These are phyloP conservation scores for Solanum pinnatisectum DNA, from an alignment of 257 asterid genomes.

Conservation along the genomic window DNA sequence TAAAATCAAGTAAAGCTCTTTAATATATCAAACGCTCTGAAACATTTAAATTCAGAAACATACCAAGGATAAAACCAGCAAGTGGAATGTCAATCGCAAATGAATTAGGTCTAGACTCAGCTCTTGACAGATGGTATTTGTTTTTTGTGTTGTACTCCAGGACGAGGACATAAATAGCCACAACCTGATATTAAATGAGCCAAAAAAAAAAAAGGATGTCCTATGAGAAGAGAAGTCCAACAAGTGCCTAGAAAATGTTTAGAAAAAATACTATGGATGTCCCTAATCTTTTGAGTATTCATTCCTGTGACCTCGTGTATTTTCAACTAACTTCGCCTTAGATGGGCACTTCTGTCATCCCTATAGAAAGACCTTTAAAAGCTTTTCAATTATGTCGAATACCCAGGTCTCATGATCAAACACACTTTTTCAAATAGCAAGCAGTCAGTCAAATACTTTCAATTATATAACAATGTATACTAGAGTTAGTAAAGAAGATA, in stretches of 20 bases:
- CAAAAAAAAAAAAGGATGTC: neutral
- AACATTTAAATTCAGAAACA: conserved; percentile 1
- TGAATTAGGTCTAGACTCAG: conserved; percentile 11
- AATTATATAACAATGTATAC: neutral
- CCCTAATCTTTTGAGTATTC: neutral
- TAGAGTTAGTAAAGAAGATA: neutral
- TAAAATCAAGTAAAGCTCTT: neutral
- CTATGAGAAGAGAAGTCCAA: neutral
- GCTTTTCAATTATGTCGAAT: neutral
- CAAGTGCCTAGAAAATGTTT: neutral
- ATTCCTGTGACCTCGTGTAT: neutral
- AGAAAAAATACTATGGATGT: neutral
- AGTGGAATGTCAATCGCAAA: conserved; percentile 37
- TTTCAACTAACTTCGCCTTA: neutral
- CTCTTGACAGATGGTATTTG: conserved; percentile 10
- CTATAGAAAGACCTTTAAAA: neutral
- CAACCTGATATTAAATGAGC: conserved; percentile 37
- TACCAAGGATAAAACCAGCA: conserved; percentile 83
- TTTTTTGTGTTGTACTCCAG: conserved; percentile 33
- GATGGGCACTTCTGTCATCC: neutral
- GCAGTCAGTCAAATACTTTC: neutral
- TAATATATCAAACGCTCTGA: neutral
- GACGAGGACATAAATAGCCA: conserved; percentile 45
- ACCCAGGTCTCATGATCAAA: neutral
- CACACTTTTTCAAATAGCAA: neutral